These are phyloP conservation scores for Phytopythium sindhum DNA, from an alignment of 352 stramenopile species.

Conservation along the genomic window DNA sequence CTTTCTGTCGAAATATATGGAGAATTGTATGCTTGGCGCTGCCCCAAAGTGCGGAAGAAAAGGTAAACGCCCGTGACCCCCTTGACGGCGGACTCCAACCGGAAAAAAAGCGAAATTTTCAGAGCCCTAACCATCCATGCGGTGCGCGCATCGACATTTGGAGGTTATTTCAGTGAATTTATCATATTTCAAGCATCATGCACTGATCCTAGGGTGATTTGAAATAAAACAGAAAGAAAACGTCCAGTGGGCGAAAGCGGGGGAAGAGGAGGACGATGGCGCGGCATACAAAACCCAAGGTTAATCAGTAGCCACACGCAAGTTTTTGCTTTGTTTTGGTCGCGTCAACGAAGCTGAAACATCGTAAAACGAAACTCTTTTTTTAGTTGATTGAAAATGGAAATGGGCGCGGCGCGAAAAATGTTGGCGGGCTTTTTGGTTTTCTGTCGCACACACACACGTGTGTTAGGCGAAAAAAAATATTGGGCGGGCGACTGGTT, in stretches of 20 bases:
- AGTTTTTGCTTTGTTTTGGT: no score
- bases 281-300: slow-evolving; percentile 3
- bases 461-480: no score
- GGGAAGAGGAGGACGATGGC: neutral
- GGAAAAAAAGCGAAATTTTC: slow-evolving; percentile 56
- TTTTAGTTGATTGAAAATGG: neutral
- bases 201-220: neutral
- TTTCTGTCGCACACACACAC: no score
- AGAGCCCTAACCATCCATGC: slow-evolving; percentile 47
- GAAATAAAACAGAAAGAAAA: slow-evolving; percentile 6
- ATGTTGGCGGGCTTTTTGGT: neutral
- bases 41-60: neutral
- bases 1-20: slow-evolving; percentile 3
- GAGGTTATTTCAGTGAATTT: slow-evolving; percentile 11
- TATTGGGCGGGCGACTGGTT: no score
- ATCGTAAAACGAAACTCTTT: neutral
- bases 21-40: neutral
- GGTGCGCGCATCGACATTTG: neutral
- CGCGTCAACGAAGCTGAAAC: neutral
- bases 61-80: neutral
- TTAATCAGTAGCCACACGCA: neutral
- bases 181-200: no score
- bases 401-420: neutral
- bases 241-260: slow-evolving; percentile 2
- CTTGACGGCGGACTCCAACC: neutral